phyloP scores from a whole-genome alignment of 2,329 filamentous ascomycete species.

The Colletotrichum limetticola region DNA sequence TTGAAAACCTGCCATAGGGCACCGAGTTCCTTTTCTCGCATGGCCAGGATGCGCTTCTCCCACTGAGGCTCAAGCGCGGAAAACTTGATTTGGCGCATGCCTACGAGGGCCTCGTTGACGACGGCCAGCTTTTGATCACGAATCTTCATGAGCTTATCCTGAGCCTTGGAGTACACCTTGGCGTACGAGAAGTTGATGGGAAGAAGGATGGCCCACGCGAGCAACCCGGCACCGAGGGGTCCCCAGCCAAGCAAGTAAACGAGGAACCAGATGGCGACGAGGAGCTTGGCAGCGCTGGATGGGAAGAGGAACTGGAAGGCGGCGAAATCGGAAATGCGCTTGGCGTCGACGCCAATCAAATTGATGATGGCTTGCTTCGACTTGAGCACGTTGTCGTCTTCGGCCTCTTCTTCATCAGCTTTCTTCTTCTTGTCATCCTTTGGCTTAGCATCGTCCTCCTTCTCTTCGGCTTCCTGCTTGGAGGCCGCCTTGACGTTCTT shows the following conservation, averaged over 20 bases:
- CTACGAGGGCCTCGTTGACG: conserved; percentile 80
- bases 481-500: conserved; percentile 79
- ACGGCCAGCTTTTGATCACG: conserved; percentile 80
- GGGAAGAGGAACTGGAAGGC: conserved; percentile 74
- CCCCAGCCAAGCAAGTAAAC: conserved; percentile 78
- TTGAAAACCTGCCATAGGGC: conserved; percentile 75
- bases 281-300: conserved; percentile 69
- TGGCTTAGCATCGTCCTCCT: conserved; percentile 44
- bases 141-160: conserved; percentile 79
- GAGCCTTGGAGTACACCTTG: conserved; percentile 71
- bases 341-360: conserved; percentile 79
- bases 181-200: conserved; percentile 77
- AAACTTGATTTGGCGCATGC: conserved; percentile 88
- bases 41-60: conserved; percentile 73
- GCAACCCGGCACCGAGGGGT: conserved; percentile 72
- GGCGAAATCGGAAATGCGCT: conserved; percentile 76
- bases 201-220: conserved; percentile 70
- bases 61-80: conserved; percentile 80
- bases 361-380: conserved; percentile 80
- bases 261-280: conserved; percentile 74
- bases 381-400: conserved; percentile 46
- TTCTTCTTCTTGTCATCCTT: conserved; percentile 50
- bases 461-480: conserved; percentile 51
- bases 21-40: conserved; percentile 73
- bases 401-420: conserved; percentile 63